Percentiles rank a stretch among this genome's conserved stretches.
phyloP scores from a whole-genome alignment of 371 early-diverging fungal species.

The Mucor circinelloides region DNA sequence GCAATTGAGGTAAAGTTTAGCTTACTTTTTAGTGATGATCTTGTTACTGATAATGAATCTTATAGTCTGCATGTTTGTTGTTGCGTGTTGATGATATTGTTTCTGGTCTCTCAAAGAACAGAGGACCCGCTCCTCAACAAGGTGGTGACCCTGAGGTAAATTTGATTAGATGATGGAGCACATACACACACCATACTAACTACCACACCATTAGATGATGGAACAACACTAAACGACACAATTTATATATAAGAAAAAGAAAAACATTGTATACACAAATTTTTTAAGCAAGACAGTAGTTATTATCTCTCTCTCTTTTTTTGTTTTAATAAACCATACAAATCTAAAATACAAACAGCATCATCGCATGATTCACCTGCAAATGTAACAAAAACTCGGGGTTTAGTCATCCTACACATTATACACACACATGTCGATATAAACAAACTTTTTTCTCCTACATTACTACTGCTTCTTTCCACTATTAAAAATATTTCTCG shows the following conservation, averaged over 20 bases:
- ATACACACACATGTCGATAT: not conserved
- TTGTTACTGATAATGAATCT: not conserved
- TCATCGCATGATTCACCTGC: not conserved
- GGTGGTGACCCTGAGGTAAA: slow-evolving; percentile 8
- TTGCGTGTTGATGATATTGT: slow-evolving; percentile 98
- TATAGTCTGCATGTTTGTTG: slow-evolving; percentile 87
- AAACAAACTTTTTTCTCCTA: not conserved
- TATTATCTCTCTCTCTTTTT: not conserved
- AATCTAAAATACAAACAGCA: not conserved
- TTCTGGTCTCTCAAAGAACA: slow-evolving; percentile 81
- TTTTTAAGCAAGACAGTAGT: not conserved
- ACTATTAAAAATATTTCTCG: not conserved
- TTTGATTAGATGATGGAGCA: not conserved
- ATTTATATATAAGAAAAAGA: not conserved
- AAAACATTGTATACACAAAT: slow-evolving; percentile 9
- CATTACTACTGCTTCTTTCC: not conserved
- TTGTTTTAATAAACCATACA: not conserved
- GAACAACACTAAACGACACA: slow-evolving; percentile 9
- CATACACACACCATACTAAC: not conserved
- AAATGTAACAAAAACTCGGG: not conserved
- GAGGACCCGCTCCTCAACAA: slow-evolving; percentile 31
- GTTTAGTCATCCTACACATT: not conserved
- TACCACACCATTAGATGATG: not conserved
- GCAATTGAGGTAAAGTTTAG: slow-evolving; percentile 88
- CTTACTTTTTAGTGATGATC: not conserved